Evolutionary conservation across 257 asterid species (phyloP).

Genomic region (Penstemon davidsonii): DNA sequence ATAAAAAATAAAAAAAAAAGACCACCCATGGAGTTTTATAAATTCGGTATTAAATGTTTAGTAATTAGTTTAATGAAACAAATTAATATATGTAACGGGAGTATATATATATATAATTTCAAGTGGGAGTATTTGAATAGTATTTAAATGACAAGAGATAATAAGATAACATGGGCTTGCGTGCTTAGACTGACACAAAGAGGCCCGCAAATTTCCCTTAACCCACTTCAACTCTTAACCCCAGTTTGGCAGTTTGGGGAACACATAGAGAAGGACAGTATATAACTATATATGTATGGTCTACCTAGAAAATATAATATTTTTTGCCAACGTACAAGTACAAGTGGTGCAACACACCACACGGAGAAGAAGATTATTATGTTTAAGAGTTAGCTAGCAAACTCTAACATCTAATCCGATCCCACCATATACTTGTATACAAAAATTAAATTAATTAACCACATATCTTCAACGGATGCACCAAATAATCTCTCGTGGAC

Average conservation of each 20-base stretch:
- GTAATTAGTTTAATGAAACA: no score
- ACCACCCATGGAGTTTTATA: neutral
- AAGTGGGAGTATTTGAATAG: neutral
- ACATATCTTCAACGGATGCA: no score
- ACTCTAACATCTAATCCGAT: no score
- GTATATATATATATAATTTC: constrained; percentile 12
- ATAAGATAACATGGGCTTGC: constrained; percentile 56
- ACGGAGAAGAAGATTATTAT: no score
- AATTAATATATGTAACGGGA: no score
- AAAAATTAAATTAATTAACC: no score
- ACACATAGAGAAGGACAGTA: constrained; percentile 48
- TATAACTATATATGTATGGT: constrained; percentile 21
- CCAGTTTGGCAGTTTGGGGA: constrained; percentile 39
- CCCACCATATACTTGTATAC: no score
- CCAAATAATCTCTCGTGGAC: no score
- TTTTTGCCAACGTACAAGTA: no score
- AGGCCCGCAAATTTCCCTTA: constrained; percentile 48
- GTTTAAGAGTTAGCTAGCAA: no score
- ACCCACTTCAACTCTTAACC: constrained; percentile 56
- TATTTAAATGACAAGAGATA: constrained; percentile 32
- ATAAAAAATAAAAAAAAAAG: neutral
- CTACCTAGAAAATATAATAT: no score
- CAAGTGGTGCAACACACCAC: no score
- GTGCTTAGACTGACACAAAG: constrained; percentile 49
- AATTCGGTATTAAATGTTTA: neutral